Conservation (phyloP, 2,329 filamentous ascomycete genomes). For the Trichoderma oligosporum region DNA sequence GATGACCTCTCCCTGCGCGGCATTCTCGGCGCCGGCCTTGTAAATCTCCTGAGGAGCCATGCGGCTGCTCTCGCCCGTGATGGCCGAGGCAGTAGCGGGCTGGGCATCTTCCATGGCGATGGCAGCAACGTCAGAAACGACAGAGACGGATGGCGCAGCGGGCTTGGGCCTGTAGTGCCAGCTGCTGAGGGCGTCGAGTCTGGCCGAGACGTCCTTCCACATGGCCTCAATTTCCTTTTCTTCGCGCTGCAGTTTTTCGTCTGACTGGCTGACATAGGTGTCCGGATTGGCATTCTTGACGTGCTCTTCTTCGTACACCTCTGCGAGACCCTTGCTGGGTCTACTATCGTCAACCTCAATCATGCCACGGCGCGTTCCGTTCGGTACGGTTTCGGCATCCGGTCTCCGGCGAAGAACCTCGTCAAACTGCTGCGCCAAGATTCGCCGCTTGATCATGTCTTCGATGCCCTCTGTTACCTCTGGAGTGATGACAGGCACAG, state of each 20-base stretch:
- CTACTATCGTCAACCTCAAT: conserved; percentile 85
- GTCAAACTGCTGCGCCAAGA: conserved; percentile 86
- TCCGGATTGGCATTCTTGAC: conserved; percentile 71
- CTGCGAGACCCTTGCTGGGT: conserved; percentile 79
- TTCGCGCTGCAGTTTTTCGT: conserved; percentile 77
- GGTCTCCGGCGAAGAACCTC: conserved; percentile 81
- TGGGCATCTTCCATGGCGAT: conserved; percentile 94
- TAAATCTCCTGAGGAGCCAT: conserved; percentile 95
- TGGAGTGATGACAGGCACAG: conserved; percentile 87
- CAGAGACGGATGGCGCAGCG: conserved; percentile 73
- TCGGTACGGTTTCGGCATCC: conserved; percentile 62
- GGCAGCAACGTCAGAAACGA: conserved; percentile 86
- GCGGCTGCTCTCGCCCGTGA: conserved; percentile 64
- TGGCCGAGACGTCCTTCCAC: conserved; percentile 76
- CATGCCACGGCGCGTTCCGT: conserved; percentile 62
- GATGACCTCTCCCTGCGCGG: conserved; percentile 67
- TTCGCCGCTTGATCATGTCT: conserved; percentile 87
- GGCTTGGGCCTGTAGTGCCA: conserved; percentile 95
- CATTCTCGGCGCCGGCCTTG: conserved; percentile 66
- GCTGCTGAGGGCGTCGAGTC: conserved; percentile 84
- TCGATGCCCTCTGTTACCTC: conserved; percentile 90
- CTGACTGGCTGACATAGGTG: conserved; percentile 73
- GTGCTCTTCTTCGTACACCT: conserved; percentile 93
- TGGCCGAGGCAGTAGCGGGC: conserved; percentile 73
- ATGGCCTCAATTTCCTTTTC: conserved; percentile 77